Base-by-base conservation (phyloP, 2,329 filamentous ascomycete species). In the Diaporthe humulicola region DNA sequence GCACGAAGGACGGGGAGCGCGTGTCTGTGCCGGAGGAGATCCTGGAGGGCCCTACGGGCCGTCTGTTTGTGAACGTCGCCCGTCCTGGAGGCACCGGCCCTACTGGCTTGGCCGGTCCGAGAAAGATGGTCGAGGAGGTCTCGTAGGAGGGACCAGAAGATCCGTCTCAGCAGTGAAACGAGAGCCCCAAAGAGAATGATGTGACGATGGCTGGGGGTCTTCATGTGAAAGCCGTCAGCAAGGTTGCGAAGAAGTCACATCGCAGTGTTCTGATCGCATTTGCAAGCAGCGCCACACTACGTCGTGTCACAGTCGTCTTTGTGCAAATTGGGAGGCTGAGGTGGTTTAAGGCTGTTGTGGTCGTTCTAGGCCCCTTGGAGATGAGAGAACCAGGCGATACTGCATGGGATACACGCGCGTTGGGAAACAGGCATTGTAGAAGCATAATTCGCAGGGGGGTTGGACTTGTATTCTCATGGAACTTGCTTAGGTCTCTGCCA, bases 11-110 rank as follows among this genome's bases (percentile, higher is more conserved):
- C 28, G 93, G 94, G 14, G 91, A 87, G 76, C 84, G 86, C 4
- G 84, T 96, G 10, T 91, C 88, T 33, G 90, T 95, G 15, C 92
- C 94, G 0, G 87, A 89, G 6, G 93, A 94, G 79, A 92, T 95
- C 86, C 81, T 95, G 38, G 87, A 87, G 14, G 88, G 88, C 0
- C 93, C 93, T 0, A 85, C 87, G 0, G 93, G 93, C 5, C 85
- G 82, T 45, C 81, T 93, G 6, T 94, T 95, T 79, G 82, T 81
- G 4, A 77, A 78, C 25, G 75, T 78, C 25, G 61, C 45, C 22
- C 69, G 69, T 25, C 73, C 69, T 28, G 25, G 25, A 6, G 80
- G 81, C 42, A 81, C 25, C 42, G 70, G 70, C 15, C 70, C 57
- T 22, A 38, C 74, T 5, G 70, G 54, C 12, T 25, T 81, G 57